These are phyloP conservation scores for Dichotomocladium elegans DNA, from an alignment of 371 early-diverging fungal genomes.

Conservation along the genomic window DNA sequence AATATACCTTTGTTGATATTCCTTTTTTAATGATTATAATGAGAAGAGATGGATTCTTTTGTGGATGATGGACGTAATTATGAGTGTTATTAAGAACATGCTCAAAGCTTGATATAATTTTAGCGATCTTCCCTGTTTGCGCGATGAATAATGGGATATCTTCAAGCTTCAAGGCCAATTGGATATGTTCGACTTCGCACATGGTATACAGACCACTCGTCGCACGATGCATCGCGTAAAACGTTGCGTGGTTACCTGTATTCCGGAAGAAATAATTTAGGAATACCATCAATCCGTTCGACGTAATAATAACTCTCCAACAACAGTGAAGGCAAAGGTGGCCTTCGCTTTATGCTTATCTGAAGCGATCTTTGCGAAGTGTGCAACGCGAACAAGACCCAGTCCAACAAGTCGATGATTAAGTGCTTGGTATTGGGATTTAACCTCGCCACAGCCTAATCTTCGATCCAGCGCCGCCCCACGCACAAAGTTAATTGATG, in stretches of 20 bases:
- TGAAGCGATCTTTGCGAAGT: slow-evolving; percentile 12
- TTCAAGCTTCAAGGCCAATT: slow-evolving; percentile 9
- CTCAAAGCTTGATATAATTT: slow-evolving; percentile 15
- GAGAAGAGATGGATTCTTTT: no score
- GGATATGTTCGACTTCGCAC: slow-evolving; percentile 20
- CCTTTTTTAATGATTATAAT: no score
- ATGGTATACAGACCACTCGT: slow-evolving; percentile 16
- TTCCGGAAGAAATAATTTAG: slow-evolving; percentile 7
- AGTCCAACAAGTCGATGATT: slow-evolving; percentile 11
- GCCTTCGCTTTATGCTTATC: slow-evolving; percentile 16
- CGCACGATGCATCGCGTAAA: slow-evolving; percentile 16
- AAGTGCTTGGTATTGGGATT: slow-evolving; percentile 17
- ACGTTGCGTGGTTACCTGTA: slow-evolving; percentile 21
- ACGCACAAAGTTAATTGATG: slow-evolving; percentile 18
- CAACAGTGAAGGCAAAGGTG: slow-evolving; percentile 5
- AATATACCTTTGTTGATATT: no score
- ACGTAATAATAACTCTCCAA: slow-evolving; percentile 7
- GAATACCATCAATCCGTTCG: slow-evolving; percentile 5
- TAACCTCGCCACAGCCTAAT: slow-evolving; percentile 19
- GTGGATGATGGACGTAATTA: no score
- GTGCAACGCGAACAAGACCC: slow-evolving; percentile 17
- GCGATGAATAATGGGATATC: slow-evolving; percentile 16
- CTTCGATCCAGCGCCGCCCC: slow-evolving; percentile 11
- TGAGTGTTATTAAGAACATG: slow-evolving; percentile 14
- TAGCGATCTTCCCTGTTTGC: slow-evolving; percentile 13